A percentile compares a stretch with the other conserved stretches of the same genome.
phyloP scores from a whole-genome alignment of 176 grass and related monocot genomes.

The Musa beccarii region DNA sequence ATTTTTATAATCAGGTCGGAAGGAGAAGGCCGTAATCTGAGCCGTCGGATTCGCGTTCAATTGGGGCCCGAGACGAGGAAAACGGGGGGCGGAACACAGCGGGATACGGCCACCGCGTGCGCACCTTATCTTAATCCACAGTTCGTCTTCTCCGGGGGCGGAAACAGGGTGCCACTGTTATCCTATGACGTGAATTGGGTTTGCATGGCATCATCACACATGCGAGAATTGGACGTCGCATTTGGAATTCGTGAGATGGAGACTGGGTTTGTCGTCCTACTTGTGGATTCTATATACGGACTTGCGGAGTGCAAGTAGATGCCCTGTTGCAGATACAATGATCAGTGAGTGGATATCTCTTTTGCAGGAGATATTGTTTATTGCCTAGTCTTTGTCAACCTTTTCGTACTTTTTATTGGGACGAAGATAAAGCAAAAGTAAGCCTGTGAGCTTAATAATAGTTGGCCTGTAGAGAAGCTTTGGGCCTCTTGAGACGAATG shows the following conservation, averaged over 20 bases:
- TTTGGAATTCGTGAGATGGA: not conserved
- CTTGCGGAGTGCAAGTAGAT: too few relatives aligned
- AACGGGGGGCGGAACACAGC: not conserved
- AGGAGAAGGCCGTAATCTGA: not conserved
- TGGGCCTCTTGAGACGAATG: too few relatives aligned
- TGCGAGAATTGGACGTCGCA: not conserved
- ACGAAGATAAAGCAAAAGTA: too few relatives aligned
- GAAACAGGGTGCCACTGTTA: not conserved
- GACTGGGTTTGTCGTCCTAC: not conserved
- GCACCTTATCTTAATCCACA: not conserved
- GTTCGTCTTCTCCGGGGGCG: not conserved
- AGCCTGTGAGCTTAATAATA: too few relatives aligned
- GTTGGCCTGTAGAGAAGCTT: too few relatives aligned
- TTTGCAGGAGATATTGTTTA: not conserved
- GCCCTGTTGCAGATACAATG: too few relatives aligned
- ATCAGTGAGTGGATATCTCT: too few relatives aligned
- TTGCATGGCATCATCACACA: not conserved
- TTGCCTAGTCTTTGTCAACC: not conserved
- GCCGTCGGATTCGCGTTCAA: not conserved
- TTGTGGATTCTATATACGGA: not conserved
- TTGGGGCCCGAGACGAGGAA: not conserved
- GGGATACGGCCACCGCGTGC: too few relatives aligned
- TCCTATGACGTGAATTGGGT: too few relatives aligned
- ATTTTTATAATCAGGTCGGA: not conserved
- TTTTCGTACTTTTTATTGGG: not conserved